Evolutionary conservation across 2,329 filamentous ascomycete species (phyloP).

Genomic region (Pestalotiopsis sp.): DNA sequence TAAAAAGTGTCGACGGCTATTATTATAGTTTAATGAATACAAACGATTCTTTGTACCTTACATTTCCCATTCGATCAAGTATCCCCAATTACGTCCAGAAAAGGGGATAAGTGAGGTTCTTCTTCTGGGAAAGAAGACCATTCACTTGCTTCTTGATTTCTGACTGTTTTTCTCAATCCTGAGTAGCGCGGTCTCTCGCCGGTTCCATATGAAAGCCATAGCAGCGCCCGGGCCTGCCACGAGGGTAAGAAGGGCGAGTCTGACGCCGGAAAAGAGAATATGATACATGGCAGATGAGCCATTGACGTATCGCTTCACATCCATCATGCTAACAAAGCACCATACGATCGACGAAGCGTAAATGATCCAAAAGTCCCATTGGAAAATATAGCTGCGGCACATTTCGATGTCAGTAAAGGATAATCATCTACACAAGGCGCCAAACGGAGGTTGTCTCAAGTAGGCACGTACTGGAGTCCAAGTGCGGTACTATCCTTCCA

Average conservation of each 20-base stretch:
- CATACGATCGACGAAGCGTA: conserved; percentile 27
- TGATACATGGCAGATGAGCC: conserved; percentile 12
- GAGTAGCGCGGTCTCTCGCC: conserved; percentile 29
- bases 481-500: conserved; percentile 24
- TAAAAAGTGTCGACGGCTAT: not conserved
- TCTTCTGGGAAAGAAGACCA: not conserved
- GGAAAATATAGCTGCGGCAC: conserved; percentile 27
- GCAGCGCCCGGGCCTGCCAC: conserved; percentile 28
- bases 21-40: conserved; percentile 2
- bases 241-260: conserved; percentile 21
- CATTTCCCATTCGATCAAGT: not conserved
- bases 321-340: conserved; percentile 26
- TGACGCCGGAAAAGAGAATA: conserved; percentile 15
- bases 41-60: not conserved
- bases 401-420: not conserved
- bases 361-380: conserved; percentile 29
- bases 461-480: conserved; percentile 23
- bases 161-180: conserved; percentile 23
- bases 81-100: no score
- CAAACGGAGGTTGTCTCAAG: not conserved
- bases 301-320: conserved; percentile 24
- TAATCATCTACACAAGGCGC: not conserved
- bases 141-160: not conserved
- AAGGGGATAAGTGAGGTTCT: no score
- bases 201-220: conserved; percentile 26